Base-by-base conservation (phyloP, 257 asterid genomes). In the Solanum lycopersicoides region DNA sequence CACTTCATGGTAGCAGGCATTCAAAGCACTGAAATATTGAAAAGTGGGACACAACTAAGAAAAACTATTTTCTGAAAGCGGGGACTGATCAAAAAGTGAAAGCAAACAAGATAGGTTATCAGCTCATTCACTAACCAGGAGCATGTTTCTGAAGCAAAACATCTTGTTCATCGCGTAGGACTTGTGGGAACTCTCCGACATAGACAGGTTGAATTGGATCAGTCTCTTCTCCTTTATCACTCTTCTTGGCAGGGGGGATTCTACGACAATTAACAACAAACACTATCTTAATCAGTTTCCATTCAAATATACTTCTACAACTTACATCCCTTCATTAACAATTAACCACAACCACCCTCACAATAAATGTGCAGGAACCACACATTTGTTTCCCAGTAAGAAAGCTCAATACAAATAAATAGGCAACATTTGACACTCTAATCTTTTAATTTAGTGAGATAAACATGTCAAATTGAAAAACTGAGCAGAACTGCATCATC, bases 181-280 rank as follows among this genome's bases (percentile, higher is more conserved):
- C 94, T 92, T 93, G 94, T 77, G 99, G 99, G 89, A 95, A 94
- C 89, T 95, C 99, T 91, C 97, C 98, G 83, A 95, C 94, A 92
- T 89, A 94, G 34, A 94, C 96, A 85, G 99, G 99, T 88, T 87
- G 91, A 77, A 85, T 91, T 76, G 90, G 92, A 75, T 94, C 95
- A 15, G 44, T 60, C 41, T 90, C 98, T 82, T 92, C 96, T 84
- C 91, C 98, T 87, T 87, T 91, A 63, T 91, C 97, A 85, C 90
- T 93, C 87, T 86, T 93, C 90, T 93, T 94, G 6, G 50, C 92
- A 39, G 93, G 92, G 2, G 98, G 92, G 89, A 90, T 91, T 89
- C 99, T 96, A 95, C 45, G 83, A 45, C 75, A 65, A 87, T 86
- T 71, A 91, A 90, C 85, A 87, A 32, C 53, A 90, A 71, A 66